These are phyloP conservation scores for Triangularia setosa DNA, from an alignment of 2,329 filamentous ascomycete genomes.

Conservation along the genomic window DNA sequence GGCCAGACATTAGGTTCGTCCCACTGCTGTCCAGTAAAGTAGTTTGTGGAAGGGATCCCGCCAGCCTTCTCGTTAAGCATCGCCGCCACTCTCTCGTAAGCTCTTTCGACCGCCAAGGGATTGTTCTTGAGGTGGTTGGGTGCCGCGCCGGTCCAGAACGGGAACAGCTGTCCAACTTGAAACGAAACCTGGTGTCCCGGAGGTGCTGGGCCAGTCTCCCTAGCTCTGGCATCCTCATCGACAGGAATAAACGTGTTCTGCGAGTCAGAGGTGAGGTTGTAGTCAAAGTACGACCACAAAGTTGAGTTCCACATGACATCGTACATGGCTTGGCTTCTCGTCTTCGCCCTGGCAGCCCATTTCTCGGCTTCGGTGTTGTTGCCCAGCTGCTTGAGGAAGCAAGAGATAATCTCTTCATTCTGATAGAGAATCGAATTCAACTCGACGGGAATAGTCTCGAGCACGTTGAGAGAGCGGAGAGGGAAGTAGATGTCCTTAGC, in stretches of 20 bases:
- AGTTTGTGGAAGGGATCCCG: conserved; percentile 60
- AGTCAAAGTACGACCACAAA: conserved; percentile 64
- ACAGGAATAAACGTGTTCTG: conserved; percentile 53
- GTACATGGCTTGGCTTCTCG: conserved; percentile 59
- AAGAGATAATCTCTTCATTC: conserved; percentile 57
- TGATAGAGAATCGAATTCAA: conserved; percentile 66
- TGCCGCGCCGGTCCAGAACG: conserved; percentile 66
- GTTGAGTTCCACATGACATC: conserved; percentile 62
- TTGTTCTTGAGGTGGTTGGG: conserved; percentile 54
- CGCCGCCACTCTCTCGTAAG: conserved; percentile 49
- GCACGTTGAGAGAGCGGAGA: conserved; percentile 58
- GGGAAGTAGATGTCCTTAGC: conserved; percentile 60
- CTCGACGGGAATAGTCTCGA: conserved; percentile 58
- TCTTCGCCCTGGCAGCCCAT: conserved; percentile 48
- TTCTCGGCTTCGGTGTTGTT: conserved; percentile 46
- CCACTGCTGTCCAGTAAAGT: conserved; percentile 62
- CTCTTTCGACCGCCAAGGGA: conserved; percentile 52
- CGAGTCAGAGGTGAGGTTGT: conserved; percentile 56
- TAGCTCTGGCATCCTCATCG: conserved; percentile 43
- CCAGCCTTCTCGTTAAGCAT: conserved; percentile 51
- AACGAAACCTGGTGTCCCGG: conserved; percentile 55
- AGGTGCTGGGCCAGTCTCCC: conserved; percentile 45
- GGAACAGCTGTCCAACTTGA: conserved; percentile 58
- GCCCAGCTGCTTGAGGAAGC: conserved; percentile 49
- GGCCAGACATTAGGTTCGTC: conserved; percentile 70